phyloP scores from a whole-genome alignment of 106 monocot genomes.

The Apostasia ramifera region DNA sequence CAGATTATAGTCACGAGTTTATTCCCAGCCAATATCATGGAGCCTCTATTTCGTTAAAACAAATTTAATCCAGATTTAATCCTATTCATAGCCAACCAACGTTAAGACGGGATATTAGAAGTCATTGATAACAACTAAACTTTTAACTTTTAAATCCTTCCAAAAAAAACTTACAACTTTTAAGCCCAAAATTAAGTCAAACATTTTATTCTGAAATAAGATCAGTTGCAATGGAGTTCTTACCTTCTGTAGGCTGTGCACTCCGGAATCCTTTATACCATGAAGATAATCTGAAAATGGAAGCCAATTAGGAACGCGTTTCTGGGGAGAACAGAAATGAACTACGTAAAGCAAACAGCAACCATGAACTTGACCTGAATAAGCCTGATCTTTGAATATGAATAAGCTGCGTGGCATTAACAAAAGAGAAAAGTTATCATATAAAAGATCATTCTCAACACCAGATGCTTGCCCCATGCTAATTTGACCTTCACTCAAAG shows the following conservation, averaged over 20 bases:
- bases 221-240: background rate
- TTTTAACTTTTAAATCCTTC: no score
- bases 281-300: conserved; percentile 63
- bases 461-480: background rate
- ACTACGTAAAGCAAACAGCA: background rate
- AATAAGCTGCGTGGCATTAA: conserved; percentile 81
- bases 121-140: no score
- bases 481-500: background rate
- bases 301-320: background rate
- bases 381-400: conserved; percentile 95
- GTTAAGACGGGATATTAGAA: no score
- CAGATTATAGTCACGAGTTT: no score
- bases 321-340: background rate
- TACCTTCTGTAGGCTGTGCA: conserved; percentile 57
- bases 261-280: conserved; percentile 56
- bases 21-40: no score
- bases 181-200: no score
- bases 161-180: no score
- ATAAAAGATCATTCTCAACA: conserved; percentile 1
- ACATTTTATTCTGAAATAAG: background rate
- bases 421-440: conserved; percentile 37
- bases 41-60: no score
- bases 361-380: conserved; percentile 42
- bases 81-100: no score
- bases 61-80: no score